phyloP scores from a whole-genome alignment of 345 rosid species.

The Eucalyptus microcorys region DNA sequence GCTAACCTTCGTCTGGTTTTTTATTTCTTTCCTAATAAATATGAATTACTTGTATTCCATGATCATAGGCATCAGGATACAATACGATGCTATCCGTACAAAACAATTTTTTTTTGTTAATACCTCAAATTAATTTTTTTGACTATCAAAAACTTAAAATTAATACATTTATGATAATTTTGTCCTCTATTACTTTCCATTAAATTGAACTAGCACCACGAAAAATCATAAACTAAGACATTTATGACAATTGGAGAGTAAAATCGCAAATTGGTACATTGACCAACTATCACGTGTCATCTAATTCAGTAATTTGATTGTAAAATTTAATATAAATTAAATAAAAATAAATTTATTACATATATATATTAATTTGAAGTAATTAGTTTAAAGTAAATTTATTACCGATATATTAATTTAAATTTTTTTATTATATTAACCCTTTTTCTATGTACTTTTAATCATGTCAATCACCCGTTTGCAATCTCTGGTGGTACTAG shows the following conservation, averaged over 20 bases:
- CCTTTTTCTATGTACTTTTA: not conserved
- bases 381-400: too few relatives aligned
- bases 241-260: too few relatives aligned
- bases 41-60: not conserved
- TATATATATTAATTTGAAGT: accelerated
- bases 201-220: accelerated
- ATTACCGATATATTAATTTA: too few relatives aligned
- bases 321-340: too few relatives aligned
- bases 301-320: accelerated
- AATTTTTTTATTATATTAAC: too few relatives aligned
- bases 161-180: accelerated
- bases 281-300: accelerated
- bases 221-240: too few relatives aligned
- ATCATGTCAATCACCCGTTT: not conserved
- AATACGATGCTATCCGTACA: not conserved
- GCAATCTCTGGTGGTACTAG: not conserved
- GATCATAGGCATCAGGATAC: not conserved
- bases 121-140: not conserved
- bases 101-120: not conserved
- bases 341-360: too few relatives aligned
- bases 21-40: not conserved
- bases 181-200: accelerated
- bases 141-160: too few relatives aligned
- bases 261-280: accelerated
- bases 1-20: not conserved